Base-by-base conservation (phyloP, 78 protist genomes). In the Monocercomonoides exilis region DNA sequence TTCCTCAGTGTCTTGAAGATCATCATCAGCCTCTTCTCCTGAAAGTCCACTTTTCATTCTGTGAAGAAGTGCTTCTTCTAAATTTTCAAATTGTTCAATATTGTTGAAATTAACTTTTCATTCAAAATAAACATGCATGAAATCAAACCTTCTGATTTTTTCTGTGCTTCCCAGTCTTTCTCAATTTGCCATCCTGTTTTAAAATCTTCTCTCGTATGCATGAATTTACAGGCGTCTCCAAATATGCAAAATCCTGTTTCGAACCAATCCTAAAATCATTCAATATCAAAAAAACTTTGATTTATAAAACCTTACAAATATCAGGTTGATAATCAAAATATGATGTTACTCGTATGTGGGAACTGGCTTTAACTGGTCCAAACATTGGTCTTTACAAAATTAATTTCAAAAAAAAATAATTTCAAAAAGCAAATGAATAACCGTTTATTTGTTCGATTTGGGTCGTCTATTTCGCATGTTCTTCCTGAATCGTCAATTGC, bases 181-280 rank as follows among this genome's bases (percentile, higher is more conserved):
- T 79, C 82, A 6, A 79, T 6, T 41, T 79, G 82, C 82, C 82
- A 79, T 32, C 82, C 82, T 6, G 82, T 79, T 41, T 79, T 79
- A 21, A 38, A 79, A 41, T 79, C 82, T 21, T 79, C 82, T 21
- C 82, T 33, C n/a, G 5, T 33, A 79, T 79, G 82, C 4, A 6
- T 6, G 11, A 79, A 79, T 21, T 79, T 79, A 21, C 82, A 79
- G 6, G 82, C 82, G 36, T 79, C 82, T 79, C 82, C 82, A 6
- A 79, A 79, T 6, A 32, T 33, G 11, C 82, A 79, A 6, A 38
- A 79, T 21, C 82, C 82, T 6, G 82, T 79, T 79, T 79, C 82
- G 82, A 33, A 79, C 45, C 36, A 79, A 79, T 79, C 82, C 70
- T 54, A 29, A 54, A 21, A 29, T 11, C 11, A 54, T 54, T 11